phyloP scores from a whole-genome alignment of 495 filamentous ascomycete genomes.

The Aspergillus incahuasiensis region DNA sequence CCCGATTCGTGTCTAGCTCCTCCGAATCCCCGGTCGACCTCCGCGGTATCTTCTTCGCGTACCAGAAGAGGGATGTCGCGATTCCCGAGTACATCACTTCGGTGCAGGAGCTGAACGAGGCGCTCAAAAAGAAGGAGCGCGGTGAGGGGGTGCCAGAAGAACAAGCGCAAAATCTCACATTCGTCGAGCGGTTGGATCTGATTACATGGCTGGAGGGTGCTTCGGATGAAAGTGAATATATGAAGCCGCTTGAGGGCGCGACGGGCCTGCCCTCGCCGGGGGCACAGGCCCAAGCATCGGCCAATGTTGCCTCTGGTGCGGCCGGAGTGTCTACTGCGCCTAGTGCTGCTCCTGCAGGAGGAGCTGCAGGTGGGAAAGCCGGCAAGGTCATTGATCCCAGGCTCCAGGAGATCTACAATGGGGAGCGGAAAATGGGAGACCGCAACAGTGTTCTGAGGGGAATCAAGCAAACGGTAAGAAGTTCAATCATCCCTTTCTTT shows the following conservation, averaged over 20 bases:
- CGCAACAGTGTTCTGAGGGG: slow-evolving; percentile 83
- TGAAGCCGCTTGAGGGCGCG: slow-evolving; percentile 68
- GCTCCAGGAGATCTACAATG: slow-evolving; percentile 81
- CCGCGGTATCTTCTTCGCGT: slow-evolving; percentile 91
- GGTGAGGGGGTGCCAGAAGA: slow-evolving; percentile 42
- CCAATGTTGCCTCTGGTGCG: slow-evolving; percentile 41
- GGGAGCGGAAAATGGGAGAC: slow-evolving; percentile 87
- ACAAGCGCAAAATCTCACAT: slow-evolving; percentile 74
- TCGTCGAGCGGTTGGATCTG: slow-evolving; percentile 84
- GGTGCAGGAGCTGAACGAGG: slow-evolving; percentile 74
- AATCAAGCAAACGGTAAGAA: slow-evolving; percentile 78
- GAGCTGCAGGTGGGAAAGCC: slow-evolving; percentile 42
- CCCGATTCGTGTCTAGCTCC: slow-evolving; percentile 71
- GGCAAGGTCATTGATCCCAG: slow-evolving; percentile 69
- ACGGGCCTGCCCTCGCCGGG: slow-evolving; percentile 43
- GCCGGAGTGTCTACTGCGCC: slow-evolving; percentile 24
- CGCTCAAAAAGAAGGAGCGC: slow-evolving; percentile 56
- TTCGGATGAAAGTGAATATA: slow-evolving; percentile 84
- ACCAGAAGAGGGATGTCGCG: slow-evolving; percentile 81
- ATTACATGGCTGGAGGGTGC: slow-evolving; percentile 89
- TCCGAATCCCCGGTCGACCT: slow-evolving; percentile 70
- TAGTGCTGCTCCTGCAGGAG: slow-evolving; percentile 40
- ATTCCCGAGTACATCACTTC: slow-evolving; percentile 87
- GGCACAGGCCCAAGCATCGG: slow-evolving; percentile 31
- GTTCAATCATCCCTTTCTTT: background rate